These are phyloP conservation scores for Ceratobasidium sp. DNA, from an alignment of 1,284 basidiomycete genomes.

Conservation along the genomic window DNA sequence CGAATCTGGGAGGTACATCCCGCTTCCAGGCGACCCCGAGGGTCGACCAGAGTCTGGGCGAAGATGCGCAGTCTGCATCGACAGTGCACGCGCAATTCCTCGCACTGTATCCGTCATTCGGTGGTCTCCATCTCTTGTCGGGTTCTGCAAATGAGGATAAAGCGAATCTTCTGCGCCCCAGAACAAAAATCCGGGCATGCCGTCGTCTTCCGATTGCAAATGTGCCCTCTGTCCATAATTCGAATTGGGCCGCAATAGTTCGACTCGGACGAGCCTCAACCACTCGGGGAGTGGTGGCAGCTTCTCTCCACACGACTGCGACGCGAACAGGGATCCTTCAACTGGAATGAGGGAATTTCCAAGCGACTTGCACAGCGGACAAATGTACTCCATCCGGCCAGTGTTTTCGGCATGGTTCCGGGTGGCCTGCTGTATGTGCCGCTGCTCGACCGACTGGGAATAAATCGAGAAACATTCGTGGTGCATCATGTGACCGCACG, in stretches of 20 bases:
- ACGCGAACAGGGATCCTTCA: constrained; percentile 49
- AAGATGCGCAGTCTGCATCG: constrained; percentile 75
- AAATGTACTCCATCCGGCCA: constrained; percentile 92
- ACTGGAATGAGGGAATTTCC: constrained; percentile 90
- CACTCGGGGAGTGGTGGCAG: constrained; percentile 70
- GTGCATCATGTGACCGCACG: constrained; percentile 99
- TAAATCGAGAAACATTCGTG: constrained; percentile 93
- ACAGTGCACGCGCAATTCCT: constrained; percentile 69
- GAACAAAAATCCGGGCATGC: constrained; percentile 83
- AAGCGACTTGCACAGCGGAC: constrained; percentile 97
- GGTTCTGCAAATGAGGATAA: constrained; percentile 62
- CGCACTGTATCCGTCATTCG: constrained; percentile 82
- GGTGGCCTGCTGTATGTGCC: constrained; percentile 89
- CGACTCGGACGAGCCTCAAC: constrained; percentile 80
- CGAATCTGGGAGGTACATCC: constrained; percentile 88
- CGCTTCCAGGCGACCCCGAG: constrained; percentile 70
- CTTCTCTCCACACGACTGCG: constrained; percentile 34
- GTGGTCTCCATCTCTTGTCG: constrained; percentile 62
- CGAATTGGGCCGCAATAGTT: constrained; percentile 68
- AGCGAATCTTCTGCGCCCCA: constrained; percentile 79
- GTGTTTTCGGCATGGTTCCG: constrained; percentile 95
- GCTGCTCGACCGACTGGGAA: constrained; percentile 82
- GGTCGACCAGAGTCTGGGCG: constrained; percentile 78
- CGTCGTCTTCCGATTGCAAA: constrained; percentile 67
- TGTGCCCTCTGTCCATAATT: constrained; percentile 62